Base-by-base conservation (phyloP, 2,329 filamentous ascomycete species). In the Ascochyta viciae-villosae region DNA sequence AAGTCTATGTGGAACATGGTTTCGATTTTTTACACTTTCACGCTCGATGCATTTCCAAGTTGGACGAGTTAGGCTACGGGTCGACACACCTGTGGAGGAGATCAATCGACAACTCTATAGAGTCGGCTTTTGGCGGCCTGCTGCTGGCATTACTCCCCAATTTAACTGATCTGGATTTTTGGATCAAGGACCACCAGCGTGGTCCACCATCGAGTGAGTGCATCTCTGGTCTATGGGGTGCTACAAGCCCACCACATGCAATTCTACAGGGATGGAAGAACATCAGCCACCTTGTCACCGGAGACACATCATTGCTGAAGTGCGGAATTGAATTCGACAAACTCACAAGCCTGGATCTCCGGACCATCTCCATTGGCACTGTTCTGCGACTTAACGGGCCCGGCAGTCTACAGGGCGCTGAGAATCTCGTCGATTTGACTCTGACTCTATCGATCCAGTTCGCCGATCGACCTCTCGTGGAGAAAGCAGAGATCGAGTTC, bases 71-170 rank as follows among this genome's bases (percentile, higher is more conserved):
- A 5, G 61, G 61, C 0, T 63, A 61, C 46, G 10, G 13, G 1
- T 42, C 42, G 9, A 52, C 38, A 4, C 56, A 66, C 24, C 54
- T 60, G 6, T 70, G 67, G 66, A 50, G 41, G 24, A 40, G 54
- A 10, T 65, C 63, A 3, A 44, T 68, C 22, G 51, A 60, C 15
- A 64, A 67, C 37, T 61, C 58, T 12, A 51, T 70, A n/a, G 66
- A 70, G 24, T 68, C 64, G 5, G 63, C 63, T 1, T 68, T 64
- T 26, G 63, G 54, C 10, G 67, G 67, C 3, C 15, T 68, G 3
- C 37, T 70, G 9, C 50, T 70, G 3, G 37, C 52, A 3, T 39
- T 67, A 2, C 48, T 68, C 6, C 66, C 67, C 7, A 67, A 62
- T n/a, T 49, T 68, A 6, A 40, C 26, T 3, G 54, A 61, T 6